phyloP scores from a whole-genome alignment of 202 grass and related monocot genomes.

The Hordeum pubiflorum region DNA sequence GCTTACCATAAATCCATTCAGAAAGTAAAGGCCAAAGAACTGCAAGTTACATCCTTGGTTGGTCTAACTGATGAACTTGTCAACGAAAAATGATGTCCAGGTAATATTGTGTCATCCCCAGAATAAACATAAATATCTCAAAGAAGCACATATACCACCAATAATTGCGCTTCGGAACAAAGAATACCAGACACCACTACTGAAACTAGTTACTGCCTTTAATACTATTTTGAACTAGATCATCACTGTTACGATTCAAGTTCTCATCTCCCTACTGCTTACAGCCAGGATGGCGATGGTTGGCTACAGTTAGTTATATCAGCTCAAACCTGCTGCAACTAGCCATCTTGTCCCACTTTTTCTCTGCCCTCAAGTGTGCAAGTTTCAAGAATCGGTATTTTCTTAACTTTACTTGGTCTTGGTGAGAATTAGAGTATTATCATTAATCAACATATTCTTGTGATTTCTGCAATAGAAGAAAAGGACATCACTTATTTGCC shows the following conservation, averaged over 20 bases:
- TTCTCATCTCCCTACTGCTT: background rate
- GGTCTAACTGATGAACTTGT: background rate
- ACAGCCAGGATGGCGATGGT: background rate
- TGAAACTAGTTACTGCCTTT: background rate
- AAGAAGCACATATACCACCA: background rate
- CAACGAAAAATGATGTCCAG: background rate
- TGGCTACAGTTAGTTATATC: slow-evolving; percentile 2
- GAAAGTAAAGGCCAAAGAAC: background rate
- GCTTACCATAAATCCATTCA: slow-evolving; percentile 5
- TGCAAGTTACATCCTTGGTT: background rate
- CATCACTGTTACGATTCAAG: background rate
- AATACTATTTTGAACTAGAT: background rate
- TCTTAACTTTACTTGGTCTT: background rate
- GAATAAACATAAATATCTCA: background rate
- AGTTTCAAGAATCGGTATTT: slow-evolving; percentile 3
- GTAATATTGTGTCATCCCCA: background rate
- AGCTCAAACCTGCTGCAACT: background rate
- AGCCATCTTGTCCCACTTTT: background rate
- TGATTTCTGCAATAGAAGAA: background rate
- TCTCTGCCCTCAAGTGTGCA: background rate
- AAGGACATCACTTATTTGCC: background rate
- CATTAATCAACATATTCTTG: background rate
- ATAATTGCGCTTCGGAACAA: background rate
- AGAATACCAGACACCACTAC: background rate
- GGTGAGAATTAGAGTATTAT: background rate